Evolutionary conservation across 768 basidiomycete species (phyloP), one percentile per base, ranked within the genome.

Genomic region (Steccherinum ochraceum): DNA sequence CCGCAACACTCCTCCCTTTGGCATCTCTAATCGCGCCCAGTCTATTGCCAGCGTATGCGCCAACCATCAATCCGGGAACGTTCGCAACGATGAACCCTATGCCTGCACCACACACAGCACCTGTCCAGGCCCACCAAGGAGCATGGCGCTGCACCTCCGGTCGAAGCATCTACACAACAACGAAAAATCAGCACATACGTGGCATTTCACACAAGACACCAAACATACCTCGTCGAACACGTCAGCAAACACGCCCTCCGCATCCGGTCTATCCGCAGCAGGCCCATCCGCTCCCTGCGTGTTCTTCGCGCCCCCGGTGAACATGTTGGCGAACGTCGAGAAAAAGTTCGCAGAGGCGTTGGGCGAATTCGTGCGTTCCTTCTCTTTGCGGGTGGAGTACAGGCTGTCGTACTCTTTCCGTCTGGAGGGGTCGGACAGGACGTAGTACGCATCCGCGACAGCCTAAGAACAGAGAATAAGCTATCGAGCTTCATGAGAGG

Each of bases 401-500:
- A 90, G 67, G 0, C 56, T 56, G 56, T 91, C 89, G 56, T 91
- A 91, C 66, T 91, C 87, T 60, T 66, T 73, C 52, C 85, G 78
- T 51, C 87, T 75, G 40, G 75, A 73, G 3, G 83, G 67, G 66
- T 96, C 91, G 2, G 89, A 92, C 30, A 97, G 79, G 23, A 94
- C 88, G 64, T 90, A 96, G 69, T 95, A 95, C 16, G 93, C 93
- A 66, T 96, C 93, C 48, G 93, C 92, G 55, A 96, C 84, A 5
- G 86, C 82, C 86, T 87, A 62, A 16, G 30, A 48, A 57, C 13
- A 1, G 45, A n/a, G 45, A 24, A 13, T 35, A 25, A 16, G 19
- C 4, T 18, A 43, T 19, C 12, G 20, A 20, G 30, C 43, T 5
- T 12, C 35, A 46, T 23, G 3, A 5, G 16, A 47, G 3, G 44